A percentile compares a stretch with the other conserved stretches of the same genome.
phyloP scores from a whole-genome alignment of 192 early-diverging fungal genomes.

The Coemansia aciculifera region DNA sequence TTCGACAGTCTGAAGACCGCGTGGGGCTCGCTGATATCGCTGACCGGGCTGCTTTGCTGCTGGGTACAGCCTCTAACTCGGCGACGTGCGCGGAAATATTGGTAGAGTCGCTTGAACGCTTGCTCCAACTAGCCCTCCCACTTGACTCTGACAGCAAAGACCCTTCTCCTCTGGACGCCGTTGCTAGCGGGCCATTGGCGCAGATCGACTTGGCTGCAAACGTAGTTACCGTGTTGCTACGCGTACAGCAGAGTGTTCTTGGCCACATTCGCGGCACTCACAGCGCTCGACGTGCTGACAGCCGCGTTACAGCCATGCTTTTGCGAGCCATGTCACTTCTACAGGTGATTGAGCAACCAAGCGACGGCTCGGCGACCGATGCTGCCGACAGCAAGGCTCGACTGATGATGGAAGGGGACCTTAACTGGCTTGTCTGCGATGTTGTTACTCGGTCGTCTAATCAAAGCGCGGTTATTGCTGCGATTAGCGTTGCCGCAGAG shows the following conservation, averaged over 20 bases:
- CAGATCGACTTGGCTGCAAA: conserved; percentile 25
- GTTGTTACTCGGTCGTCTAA: conserved; percentile 18
- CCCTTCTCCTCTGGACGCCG: conserved; percentile 9
- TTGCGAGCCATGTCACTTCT: conserved; percentile 26
- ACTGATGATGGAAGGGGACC: conserved; percentile 19
- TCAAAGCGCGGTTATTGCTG: conserved; percentile 24
- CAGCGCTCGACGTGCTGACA: background rate
- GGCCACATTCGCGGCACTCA: conserved; percentile 15
- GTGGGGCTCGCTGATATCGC: conserved; percentile 26
- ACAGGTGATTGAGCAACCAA: conserved; percentile 3
- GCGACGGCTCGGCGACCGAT: background rate
- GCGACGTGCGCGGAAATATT: conserved; percentile 31
- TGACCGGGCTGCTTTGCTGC: conserved; percentile 14
- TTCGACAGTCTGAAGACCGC: conserved; percentile 25
- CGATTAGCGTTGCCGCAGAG: conserved; percentile 21
- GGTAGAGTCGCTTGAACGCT: conserved; percentile 28
- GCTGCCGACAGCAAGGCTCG: background rate
- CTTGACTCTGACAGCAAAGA: conserved; percentile 5
- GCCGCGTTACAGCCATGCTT: conserved; percentile 14
- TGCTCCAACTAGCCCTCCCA: conserved; percentile 33
- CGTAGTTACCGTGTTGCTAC: conserved; percentile 7
- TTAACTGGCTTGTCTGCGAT: conserved; percentile 31
- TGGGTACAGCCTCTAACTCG: conserved; percentile 7
- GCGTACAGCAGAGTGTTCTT: conserved; percentile 12
- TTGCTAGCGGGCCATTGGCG: background rate